Evolutionary conservation across 2,329 filamentous ascomycete genomes (phyloP), one percentile per base, ranked within the genome.

Genomic region (Alternaria viburni): DNA sequence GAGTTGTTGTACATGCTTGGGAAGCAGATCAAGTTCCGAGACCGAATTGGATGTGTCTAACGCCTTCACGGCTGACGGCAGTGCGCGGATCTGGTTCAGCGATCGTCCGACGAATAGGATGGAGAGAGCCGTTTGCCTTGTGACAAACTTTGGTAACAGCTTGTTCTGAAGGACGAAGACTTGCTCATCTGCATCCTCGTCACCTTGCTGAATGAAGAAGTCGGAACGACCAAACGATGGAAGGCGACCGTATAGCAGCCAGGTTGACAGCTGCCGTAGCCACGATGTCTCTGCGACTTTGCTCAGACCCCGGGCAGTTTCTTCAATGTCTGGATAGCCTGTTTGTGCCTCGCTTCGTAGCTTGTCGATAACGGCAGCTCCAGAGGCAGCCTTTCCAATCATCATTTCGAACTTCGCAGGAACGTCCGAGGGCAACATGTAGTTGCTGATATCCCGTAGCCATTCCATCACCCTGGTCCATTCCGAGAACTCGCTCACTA

Each of bases 81-180:
- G 58, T 69, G 82, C 65, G 54, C 91, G 87, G 58, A 97, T 91
- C 69, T 97, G 92, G 70, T 96, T 93, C 50, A 98, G 83, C 0
- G 93, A 96, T 68, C 91, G 92, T 11, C 96, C 96, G 65, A 97
- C 91, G 74, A 97, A 97, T 6, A 97, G 83, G 77, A 98, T 93
- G 0, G 94, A 97, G 4, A 88, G 86, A 8, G 93, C 93, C 1
- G 93, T 92, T 5, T 89, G 82, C 0, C 87, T 79, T 1, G 89
- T 90, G 7, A 97, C 92, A 74, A 97, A 97, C 12, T 88, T 89
- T 0, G 96, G 96, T 3, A 97, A 79, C 7, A 96, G 81, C 17
- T 84, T 82, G 62, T 77, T 75, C 30, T 75, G 67, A 15, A 78
- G 55, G 8, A 69, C 51, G 52, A 79, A 78, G 1, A 65, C 57